Evolutionary conservation across 2,329 filamentous ascomycete genomes (phyloP), one percentile per base, ranked within the genome.

Genomic region (Dryadomyces quercivorus): DNA sequence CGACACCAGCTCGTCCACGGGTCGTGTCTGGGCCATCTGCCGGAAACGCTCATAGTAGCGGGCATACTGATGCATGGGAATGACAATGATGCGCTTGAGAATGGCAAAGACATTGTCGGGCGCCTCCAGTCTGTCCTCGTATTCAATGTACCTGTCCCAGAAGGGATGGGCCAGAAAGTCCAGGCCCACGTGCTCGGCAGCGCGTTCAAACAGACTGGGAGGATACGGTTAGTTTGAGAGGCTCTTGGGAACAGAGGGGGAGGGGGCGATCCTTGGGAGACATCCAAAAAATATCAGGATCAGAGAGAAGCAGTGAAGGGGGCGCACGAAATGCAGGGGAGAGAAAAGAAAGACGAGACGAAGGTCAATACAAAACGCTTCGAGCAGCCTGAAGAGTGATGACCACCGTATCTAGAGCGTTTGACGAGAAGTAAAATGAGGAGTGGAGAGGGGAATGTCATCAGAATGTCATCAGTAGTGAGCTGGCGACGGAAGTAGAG

Each of bases 71-170:
- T 97, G 91, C 81, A 95, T 88, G 0, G 93, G 92, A 53, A 97
- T 90, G 63, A 87, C 81, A 53, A 95, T 86, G 55, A 96, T 79
- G 53, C 91, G 87, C 58, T 78, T 77, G 52, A 95, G 77, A 55
- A 98, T 88, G 44, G 81, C 82, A 62, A 94, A 95, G 54, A 96
- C 88, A 63, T 83, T 88, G 59, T 94, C 88, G 15, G 85, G 81
- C 0, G 86, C 82, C 63, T 95, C 90, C 58, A 92, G 76, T 1
- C 91, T 86, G 67, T 96, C 91, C 67, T 97, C 93, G 64, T 94
- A 97, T 66, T 97, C 93, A 59, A 98, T 82, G 65, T 95, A 98
- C 71, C 95, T 97, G 69, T 98, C 93, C 93, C 93, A 98, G 72
- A 98, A 96, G 1, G 90, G 90, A 66, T 96, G 90, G 2, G 91